Percentiles rank a stretch among this genome's conserved stretches.
phyloP scores from a whole-genome alignment of 768 basidiomycete genomes.

The Tricholoma furcatifolium region DNA sequence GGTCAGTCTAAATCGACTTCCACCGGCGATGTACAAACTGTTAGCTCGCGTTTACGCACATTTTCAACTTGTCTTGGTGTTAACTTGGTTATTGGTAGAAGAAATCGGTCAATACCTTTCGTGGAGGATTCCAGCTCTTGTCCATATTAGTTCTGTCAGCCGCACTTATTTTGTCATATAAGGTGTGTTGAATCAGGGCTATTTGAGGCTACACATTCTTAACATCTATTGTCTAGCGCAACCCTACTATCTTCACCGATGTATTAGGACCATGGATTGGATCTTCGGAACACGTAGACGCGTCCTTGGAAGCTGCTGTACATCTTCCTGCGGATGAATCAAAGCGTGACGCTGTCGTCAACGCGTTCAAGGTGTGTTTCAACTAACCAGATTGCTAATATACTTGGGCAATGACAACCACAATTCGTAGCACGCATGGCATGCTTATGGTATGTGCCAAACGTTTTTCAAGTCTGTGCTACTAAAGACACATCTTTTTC shows the following conservation, averaged over 20 bases:
- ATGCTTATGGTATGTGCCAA: conserved; percentile 65
- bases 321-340: conserved; percentile 49
- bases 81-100: conserved; percentile 1
- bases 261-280: conserved; percentile 39
- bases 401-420: conserved; percentile 9
- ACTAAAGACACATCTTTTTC: conserved; percentile 7
- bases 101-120: not conserved
- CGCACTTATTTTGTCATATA: conserved; percentile 10
- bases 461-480: not conserved
- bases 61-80: not conserved
- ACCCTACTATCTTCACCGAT: conserved; percentile 18
- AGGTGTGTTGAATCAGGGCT: conserved; percentile 6
- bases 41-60: not conserved
- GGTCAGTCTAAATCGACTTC: conserved; percentile 3
- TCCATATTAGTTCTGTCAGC: conserved; percentile 9
- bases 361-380: conserved; percentile 71
- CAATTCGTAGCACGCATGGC: conserved; percentile 72
- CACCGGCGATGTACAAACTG: conserved; percentile 3
- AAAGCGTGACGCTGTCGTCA: conserved; percentile 69
- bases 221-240: conserved; percentile 1
- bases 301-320: conserved; percentile 17
- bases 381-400: not conserved
- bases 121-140: not conserved
- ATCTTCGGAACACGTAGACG: conserved; percentile 38
- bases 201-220: not conserved